A percentile compares a stretch with the other conserved stretches of the same genome.
These are phyloP conservation scores for Helminthosporium solani DNA, from an alignment of 2,329 filamentous ascomycete species.

Conservation along the genomic window DNA sequence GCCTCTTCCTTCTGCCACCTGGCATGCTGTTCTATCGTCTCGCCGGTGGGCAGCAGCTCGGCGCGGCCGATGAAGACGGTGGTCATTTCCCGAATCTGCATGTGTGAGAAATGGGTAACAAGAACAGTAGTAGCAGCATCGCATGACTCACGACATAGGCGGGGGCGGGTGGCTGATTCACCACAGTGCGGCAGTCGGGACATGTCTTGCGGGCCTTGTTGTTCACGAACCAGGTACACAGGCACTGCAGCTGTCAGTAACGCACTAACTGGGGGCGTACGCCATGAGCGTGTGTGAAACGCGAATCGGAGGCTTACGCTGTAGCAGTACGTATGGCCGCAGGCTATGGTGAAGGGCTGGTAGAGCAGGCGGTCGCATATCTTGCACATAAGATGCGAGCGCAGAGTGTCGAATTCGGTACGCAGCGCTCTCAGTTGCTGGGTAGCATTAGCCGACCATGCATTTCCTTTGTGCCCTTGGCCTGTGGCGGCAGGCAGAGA, in stretches of 20 bases:
- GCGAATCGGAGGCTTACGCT: slow-evolving; percentile 48
- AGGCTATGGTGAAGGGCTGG: slow-evolving; percentile 67
- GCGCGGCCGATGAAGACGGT: slow-evolving; percentile 60
- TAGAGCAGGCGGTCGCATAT: slow-evolving; percentile 69
- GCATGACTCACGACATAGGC: slow-evolving; percentile 58
- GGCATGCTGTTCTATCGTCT: slow-evolving; percentile 62
- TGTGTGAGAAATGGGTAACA: background rate
- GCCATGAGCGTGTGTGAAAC: too few species aligned
- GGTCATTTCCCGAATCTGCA: slow-evolving; percentile 63
- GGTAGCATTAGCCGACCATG: slow-evolving; percentile 23
- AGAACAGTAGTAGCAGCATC: background rate
- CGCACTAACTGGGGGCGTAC: too few species aligned
- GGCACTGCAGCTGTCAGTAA: slow-evolving; percentile 49
- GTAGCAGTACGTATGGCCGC: slow-evolving; percentile 73
- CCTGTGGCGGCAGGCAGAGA: too few species aligned
- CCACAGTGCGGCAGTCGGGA: slow-evolving; percentile 64
- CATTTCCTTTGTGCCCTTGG: slow-evolving; percentile 13
- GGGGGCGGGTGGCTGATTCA: slow-evolving; percentile 61
- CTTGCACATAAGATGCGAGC: slow-evolving; percentile 63
- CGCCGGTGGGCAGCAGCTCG: slow-evolving; percentile 63
- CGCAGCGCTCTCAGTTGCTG: slow-evolving; percentile 43
- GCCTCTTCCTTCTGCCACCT: slow-evolving; percentile 61
- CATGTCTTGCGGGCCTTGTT: slow-evolving; percentile 63
- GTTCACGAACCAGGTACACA: slow-evolving; percentile 57
- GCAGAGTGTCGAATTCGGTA: slow-evolving; percentile 61